Conservation (phyloP, 441 rosid species). For the Adansonia grandidieri region DNA sequence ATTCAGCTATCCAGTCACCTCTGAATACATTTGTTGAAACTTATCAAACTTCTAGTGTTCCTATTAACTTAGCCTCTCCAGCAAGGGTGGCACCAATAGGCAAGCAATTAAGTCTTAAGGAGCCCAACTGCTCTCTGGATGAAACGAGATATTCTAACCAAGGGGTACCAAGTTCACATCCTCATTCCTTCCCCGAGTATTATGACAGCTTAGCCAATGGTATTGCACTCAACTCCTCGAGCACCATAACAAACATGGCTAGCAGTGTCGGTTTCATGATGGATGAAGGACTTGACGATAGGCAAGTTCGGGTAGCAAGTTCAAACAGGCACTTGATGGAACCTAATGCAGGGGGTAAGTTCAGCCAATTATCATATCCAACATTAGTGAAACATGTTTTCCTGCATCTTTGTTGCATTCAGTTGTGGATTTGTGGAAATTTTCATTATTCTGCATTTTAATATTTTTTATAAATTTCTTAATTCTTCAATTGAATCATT, state of each 20-base stretch:
- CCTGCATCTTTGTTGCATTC: conserved; percentile 10
- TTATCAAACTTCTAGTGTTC: conserved; percentile 49
- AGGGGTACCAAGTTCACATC: conserved; percentile 54
- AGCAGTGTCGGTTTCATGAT: conserved; percentile 51
- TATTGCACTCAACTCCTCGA: conserved; percentile 49
- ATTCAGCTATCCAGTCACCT: conserved; percentile 31
- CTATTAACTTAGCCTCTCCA: conserved; percentile 48
- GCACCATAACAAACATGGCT: conserved; percentile 53
- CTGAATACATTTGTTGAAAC: conserved; percentile 51
- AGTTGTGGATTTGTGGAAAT: neutral
- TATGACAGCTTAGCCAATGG: conserved; percentile 51
- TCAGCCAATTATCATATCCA: conserved; percentile 28
- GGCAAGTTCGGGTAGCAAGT: conserved; percentile 56
- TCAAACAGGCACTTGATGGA: conserved; percentile 67
- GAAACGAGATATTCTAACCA: conserved; percentile 52
- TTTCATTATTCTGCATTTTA: conserved; percentile 11
- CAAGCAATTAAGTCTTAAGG: conserved; percentile 47
- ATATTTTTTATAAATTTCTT: conserved; percentile 35
- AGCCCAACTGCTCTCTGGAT: conserved; percentile 46
- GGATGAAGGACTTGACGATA: conserved; percentile 61
- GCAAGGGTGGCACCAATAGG: conserved; percentile 50
- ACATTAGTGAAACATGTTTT: conserved; percentile 8
- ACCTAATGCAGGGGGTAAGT: conserved; percentile 76
- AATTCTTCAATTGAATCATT: conserved; percentile 3
- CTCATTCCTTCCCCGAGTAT: conserved; percentile 64